phyloP scores from a whole-genome alignment of 202 grass and related monocot species.

The Bolboschoenoplectus hybrid region DNA sequence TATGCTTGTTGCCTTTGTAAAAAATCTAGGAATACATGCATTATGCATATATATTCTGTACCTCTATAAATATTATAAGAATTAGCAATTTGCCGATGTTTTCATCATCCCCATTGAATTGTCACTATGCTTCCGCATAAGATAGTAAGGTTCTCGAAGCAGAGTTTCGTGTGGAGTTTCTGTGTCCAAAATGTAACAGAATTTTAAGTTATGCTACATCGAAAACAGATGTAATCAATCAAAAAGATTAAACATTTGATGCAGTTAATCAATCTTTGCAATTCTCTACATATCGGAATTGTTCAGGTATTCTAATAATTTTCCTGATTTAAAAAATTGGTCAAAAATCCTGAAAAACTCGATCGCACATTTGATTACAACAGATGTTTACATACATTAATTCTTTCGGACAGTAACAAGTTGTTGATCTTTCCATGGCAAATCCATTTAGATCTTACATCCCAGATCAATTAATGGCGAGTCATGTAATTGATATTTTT shows the following conservation, averaged over 20 bases:
- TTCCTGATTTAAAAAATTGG: not conserved
- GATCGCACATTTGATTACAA: not conserved
- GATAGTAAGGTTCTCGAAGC: not conserved
- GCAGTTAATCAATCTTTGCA: not conserved
- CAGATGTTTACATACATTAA: not conserved
- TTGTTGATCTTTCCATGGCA: not conserved
- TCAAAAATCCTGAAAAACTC: not conserved
- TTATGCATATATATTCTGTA: not conserved
- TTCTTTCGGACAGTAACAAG: not conserved
- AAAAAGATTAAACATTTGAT: not conserved
- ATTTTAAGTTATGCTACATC: not conserved
- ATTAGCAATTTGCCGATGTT: not conserved
- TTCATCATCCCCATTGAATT: no score
- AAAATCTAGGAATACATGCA: slow-evolving; percentile 8
- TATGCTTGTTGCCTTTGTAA: not conserved
- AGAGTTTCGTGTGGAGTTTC: not conserved
- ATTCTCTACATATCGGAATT: not conserved
- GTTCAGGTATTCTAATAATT: not conserved
- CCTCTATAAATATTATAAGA: not conserved
- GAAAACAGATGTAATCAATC: not conserved
- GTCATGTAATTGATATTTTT: not conserved
- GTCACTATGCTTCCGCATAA: not conserved
- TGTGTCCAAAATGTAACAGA: not conserved
- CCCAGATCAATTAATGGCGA: not conserved
- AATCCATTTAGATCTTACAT: not conserved